Evolutionary conservation across 108 stramenopile genomes (phyloP).

Genomic region (Pseudonitzschia multistriata): DNA sequence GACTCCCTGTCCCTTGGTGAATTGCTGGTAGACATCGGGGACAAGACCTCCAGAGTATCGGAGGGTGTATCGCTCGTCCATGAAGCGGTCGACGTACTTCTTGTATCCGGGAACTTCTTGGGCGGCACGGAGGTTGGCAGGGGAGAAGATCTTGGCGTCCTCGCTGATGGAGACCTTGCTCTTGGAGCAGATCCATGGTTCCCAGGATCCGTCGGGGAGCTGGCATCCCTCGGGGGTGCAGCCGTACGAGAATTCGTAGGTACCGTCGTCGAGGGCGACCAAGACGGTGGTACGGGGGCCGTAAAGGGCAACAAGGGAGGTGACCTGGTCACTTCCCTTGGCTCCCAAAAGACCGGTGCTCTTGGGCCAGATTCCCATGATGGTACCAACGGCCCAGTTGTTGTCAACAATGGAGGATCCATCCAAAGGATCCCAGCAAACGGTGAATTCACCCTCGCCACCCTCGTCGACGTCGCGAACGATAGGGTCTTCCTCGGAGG

Average conservation of each 20-base stretch:
- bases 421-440: constrained; percentile 94
- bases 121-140: constrained; percentile 92
- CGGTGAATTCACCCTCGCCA: constrained; percentile 69
- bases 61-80: constrained; percentile 88
- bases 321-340: constrained; percentile 88
- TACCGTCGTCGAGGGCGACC: constrained; percentile 79
- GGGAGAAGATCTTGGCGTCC: constrained; percentile 86
- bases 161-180: constrained; percentile 52
- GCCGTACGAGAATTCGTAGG: constrained; percentile 72
- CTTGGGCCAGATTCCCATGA: constrained; percentile 94
- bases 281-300: constrained; percentile 91
- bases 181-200: constrained; percentile 67
- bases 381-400: constrained; percentile 92
- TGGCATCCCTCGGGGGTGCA: constrained; percentile 53
- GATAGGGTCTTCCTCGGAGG: constrained; percentile 70
- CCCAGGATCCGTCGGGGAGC: constrained; percentile 26
- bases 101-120: constrained; percentile 86
- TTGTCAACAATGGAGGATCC: constrained; percentile 93
- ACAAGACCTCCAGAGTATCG: constrained; percentile 74
- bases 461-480: constrained; percentile 56
- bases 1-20: constrained; percentile 65
- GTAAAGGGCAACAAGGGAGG: constrained; percentile 84
- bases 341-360: constrained; percentile 75
- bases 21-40: constrained; percentile 69
- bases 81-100: constrained; percentile 83